Conservation (phyloP, 2,329 filamentous ascomycete genomes). For the Fusarium tricinctum region DNA sequence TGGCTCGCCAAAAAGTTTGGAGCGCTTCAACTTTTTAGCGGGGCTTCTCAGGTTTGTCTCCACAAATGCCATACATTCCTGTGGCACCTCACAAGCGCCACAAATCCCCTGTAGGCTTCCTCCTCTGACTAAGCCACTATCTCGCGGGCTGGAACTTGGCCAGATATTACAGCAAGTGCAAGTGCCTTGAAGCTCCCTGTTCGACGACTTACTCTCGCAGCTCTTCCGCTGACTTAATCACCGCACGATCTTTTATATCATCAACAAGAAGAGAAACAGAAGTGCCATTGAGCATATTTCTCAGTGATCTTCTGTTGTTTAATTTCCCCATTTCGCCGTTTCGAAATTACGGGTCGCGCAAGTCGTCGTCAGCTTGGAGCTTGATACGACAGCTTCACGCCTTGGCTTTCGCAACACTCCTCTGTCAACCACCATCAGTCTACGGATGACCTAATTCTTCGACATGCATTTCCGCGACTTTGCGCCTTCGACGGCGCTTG, state of each 20-base stretch:
- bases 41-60: conserved; percentile 32
- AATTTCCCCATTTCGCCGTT: background rate
- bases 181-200: conserved; percentile 47
- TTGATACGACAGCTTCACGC: conserved; percentile 24
- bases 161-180: conserved; percentile 46
- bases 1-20: conserved; percentile 47
- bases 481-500: conserved; percentile 63
- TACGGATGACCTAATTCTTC: conserved; percentile 50
- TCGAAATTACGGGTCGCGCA: conserved; percentile 39
- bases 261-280: background rate
- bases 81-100: conserved; percentile 25
- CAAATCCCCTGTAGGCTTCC: conserved; percentile 26
- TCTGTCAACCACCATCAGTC: conserved; percentile 14
- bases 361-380: conserved; percentile 43
- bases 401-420: conserved; percentile 35
- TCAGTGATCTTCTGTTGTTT: background rate
- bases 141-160: conserved; percentile 42
- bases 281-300: background rate
- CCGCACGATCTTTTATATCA: conserved; percentile 20
- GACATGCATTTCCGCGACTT: conserved; percentile 63
- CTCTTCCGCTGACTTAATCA: conserved; percentile 41
- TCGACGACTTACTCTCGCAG: conserved; percentile 38
- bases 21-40: conserved; percentile 52
- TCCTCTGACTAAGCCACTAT: conserved; percentile 47
- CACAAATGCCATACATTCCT: conserved; percentile 18